A percentile compares a stretch with the other conserved stretches of the same genome.
Conservation (phyloP, 805 yeast species). For the Cyberlindnera mrakii region DNA sequence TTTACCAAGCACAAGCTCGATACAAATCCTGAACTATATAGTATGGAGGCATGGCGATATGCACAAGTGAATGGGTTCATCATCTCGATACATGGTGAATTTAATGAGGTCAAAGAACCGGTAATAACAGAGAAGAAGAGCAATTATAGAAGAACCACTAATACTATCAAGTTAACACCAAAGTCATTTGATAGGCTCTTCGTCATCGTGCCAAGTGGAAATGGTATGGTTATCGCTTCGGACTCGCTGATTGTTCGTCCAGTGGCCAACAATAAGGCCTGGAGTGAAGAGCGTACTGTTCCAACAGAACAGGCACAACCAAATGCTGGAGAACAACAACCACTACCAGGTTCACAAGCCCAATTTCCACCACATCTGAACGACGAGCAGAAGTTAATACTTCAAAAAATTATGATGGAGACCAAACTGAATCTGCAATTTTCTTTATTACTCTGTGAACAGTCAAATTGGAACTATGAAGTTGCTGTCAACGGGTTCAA, state of each 20-base stretch:
- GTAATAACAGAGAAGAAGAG: slow-evolving; percentile 16
- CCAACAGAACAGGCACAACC: slow-evolving; percentile 7
- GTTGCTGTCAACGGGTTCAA: slow-evolving; percentile 66
- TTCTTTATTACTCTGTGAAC: slow-evolving; percentile 78
- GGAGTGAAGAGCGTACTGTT: slow-evolving; percentile 33
- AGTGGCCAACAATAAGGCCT: slow-evolving; percentile 47
- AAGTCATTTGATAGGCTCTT: slow-evolving; percentile 86
- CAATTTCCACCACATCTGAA: slow-evolving; percentile 15
- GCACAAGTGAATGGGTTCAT: slow-evolving; percentile 73
- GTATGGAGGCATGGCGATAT: slow-evolving; percentile 72
- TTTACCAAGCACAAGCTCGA: slow-evolving; percentile 65
- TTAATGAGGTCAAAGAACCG: slow-evolving; percentile 61
- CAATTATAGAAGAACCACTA: slow-evolving; percentile 20
- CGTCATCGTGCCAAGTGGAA: slow-evolving; percentile 63
- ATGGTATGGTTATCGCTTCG: slow-evolving; percentile 78
- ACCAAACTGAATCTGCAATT: slow-evolving; percentile 77
- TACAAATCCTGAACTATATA: slow-evolving; percentile 56
- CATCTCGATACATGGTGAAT: slow-evolving; percentile 79
- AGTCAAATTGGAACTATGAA: slow-evolving; percentile 77
- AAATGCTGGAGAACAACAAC: slow-evolving; percentile 5
- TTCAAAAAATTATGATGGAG: slow-evolving; percentile 58
- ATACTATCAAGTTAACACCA: slow-evolving; percentile 37
- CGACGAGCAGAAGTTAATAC: slow-evolving; percentile 60
- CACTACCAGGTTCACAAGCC: slow-evolving; percentile 6
- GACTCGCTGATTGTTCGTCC: slow-evolving; percentile 72